These are phyloP conservation scores for Geotrichum histeridarum DNA, from an alignment of 1,139 yeast species.

Conservation along the genomic window DNA sequence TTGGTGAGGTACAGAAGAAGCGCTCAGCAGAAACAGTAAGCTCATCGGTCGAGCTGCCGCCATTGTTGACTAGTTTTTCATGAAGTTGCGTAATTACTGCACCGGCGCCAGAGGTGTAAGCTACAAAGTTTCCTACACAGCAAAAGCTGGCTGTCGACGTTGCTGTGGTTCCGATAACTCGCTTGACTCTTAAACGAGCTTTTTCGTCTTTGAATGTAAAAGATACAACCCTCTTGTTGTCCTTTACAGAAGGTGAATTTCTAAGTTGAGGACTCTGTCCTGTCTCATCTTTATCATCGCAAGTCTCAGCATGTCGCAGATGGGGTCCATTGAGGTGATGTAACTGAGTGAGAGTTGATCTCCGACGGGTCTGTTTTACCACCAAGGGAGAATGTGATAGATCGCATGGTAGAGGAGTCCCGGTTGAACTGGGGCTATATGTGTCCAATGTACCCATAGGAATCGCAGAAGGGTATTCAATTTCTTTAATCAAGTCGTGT, in stretches of 20 bases:
- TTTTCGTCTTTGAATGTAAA: conserved; percentile 5
- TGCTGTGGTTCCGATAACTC: conserved; percentile 44
- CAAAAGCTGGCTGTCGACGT: conserved; percentile 40
- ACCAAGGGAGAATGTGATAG: background rate
- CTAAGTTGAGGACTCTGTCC: background rate
- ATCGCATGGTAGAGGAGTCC: background rate
- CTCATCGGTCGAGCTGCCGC: background rate
- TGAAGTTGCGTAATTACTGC: conserved; percentile 47
- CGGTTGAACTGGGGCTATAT: background rate
- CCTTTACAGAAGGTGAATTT: background rate
- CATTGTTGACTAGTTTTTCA: background rate
- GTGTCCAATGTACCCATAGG: background rate
- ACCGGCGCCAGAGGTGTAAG: conserved; percentile 65
- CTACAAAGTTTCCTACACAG: conserved; percentile 44
- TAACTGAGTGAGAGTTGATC: conserved; percentile 2
- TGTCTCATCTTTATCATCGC: background rate
- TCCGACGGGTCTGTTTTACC: background rate
- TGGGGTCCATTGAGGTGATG: conserved; percentile 2
- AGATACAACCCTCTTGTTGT: no score
- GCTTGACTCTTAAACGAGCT: conserved; percentile 13
- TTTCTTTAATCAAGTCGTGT: background rate
- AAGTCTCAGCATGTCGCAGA: background rate
- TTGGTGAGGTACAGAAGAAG: conserved; percentile 24
- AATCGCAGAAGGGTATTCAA: background rate
- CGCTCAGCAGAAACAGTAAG: conserved; percentile 4